phyloP scores from a whole-genome alignment of 2,329 filamentous ascomycete genomes.

The Gnomoniopsis sp. region DNA sequence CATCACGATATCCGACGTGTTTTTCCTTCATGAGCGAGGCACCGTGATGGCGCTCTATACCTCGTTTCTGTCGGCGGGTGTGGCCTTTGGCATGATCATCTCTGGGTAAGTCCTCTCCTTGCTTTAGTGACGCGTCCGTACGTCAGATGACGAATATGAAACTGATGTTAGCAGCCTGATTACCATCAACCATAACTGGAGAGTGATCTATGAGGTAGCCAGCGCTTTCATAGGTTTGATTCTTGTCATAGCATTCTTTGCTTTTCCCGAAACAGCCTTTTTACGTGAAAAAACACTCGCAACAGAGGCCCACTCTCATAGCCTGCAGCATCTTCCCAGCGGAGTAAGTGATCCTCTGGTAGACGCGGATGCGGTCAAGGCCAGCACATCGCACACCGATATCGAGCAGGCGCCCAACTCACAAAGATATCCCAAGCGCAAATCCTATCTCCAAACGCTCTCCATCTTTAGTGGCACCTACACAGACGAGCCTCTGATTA shows the following conservation, averaged over 20 bases:
- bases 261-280: constrained; percentile 54
- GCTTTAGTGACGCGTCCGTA: constrained; percentile 13
- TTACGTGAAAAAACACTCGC: constrained; percentile 25
- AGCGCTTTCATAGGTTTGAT: constrained; percentile 46
- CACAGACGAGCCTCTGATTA: constrained; percentile 44
- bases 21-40: constrained; percentile 55
- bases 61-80: constrained; percentile 38
- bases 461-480: constrained; percentile 37
- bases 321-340: constrained; percentile 20
- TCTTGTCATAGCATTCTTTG: constrained; percentile 46
- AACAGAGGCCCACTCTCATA: constrained; percentile 17
- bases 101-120: constrained; percentile 29
- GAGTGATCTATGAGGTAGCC: constrained; percentile 49
- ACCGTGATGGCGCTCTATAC: constrained; percentile 46
- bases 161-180: constrained; percentile 35
- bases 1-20: constrained; percentile 51
- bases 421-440: constrained; percentile 19
- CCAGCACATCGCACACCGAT: constrained; percentile 14
- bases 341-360: neutral
- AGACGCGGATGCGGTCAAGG: neutral
- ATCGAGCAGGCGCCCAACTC: constrained; percentile 14
- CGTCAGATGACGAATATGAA: neutral
- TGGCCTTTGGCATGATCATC: constrained; percentile 39
- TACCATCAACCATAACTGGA: constrained; percentile 45
- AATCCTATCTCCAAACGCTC: constrained; percentile 33